These are phyloP conservation scores for Penicillium thymicola DNA, from an alignment of 2,329 filamentous ascomycete species.

Conservation along the genomic window DNA sequence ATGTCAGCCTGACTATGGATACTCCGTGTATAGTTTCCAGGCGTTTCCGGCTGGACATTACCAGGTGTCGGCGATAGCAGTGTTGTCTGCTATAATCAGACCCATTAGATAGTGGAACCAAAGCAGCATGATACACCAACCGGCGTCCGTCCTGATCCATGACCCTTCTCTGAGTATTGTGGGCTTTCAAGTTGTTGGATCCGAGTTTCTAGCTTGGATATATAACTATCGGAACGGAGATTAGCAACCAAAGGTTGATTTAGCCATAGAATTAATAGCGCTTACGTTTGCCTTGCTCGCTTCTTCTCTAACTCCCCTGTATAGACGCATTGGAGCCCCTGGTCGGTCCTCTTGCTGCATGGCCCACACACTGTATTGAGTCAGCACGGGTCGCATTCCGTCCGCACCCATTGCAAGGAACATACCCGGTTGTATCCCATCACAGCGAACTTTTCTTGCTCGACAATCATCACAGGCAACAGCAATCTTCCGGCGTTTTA, in stretches of 20 bases:
- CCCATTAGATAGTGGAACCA: not conserved
- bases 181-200: conserved; percentile 27
- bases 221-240: conserved; percentile 20
- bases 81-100: not conserved
- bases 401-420: not conserved
- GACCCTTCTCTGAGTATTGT: not conserved
- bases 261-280: not conserved
- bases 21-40: not conserved
- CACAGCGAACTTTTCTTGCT: conserved; percentile 44
- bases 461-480: conserved; percentile 47
- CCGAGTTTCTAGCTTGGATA: conserved; percentile 25
- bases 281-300: conserved; percentile 24
- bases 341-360: conserved; percentile 23
- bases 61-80: conserved; percentile 4
- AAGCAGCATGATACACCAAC: conserved; percentile 2
- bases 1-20: not conserved
- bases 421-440: conserved; percentile 35
- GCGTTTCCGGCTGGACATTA: not conserved
- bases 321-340: conserved; percentile 23
- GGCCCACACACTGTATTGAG: conserved; percentile 28
- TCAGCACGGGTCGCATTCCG: conserved; percentile 18
- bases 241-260: not conserved
- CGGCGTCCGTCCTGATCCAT: conserved; percentile 4
- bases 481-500: conserved; percentile 46
- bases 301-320: conserved; percentile 30